phyloP scores from a whole-genome alignment of 345 rosid species.

The Populus deltoides region DNA sequence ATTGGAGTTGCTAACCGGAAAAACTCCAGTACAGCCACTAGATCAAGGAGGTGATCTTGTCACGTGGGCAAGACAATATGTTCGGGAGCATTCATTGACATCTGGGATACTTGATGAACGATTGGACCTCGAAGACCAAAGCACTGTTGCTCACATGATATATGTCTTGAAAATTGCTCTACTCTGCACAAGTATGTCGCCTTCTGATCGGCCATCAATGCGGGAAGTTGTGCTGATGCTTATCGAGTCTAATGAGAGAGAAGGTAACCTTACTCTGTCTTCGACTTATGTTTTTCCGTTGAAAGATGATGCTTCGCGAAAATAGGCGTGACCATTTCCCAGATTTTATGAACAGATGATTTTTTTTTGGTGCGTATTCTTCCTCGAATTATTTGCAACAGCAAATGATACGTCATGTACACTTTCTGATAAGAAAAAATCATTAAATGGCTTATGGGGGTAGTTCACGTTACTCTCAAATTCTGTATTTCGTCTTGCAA shows the following conservation, averaged over 20 bases:
- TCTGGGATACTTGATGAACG: conserved; percentile 25
- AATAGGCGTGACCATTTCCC: conserved; percentile 10
- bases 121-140: conserved; percentile 24
- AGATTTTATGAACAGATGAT: conserved; percentile 13
- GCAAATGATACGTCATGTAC: conserved; percentile 11
- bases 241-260: conserved; percentile 26
- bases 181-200: conserved; percentile 30
- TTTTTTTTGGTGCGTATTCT: conserved; percentile 17
- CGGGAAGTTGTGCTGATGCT: conserved; percentile 39
- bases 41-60: conserved; percentile 31
- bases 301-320: conserved; percentile 22
- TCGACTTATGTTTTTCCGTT: conserved; percentile 19
- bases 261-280: conserved; percentile 6
- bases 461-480: background rate
- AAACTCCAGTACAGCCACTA: conserved; percentile 29
- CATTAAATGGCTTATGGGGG: conserved; percentile 3
- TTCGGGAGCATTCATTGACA: conserved; percentile 22
- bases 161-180: conserved; percentile 29
- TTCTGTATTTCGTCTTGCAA: conserved; percentile 6
- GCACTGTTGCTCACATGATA: conserved; percentile 23
- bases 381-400: conserved; percentile 11
- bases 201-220: conserved; percentile 32
- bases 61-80: conserved; percentile 18
- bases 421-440: conserved; percentile 11
- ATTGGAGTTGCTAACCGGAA: conserved; percentile 32